Evolutionary conservation across 306 rosid species (phyloP).

Genomic region (Spatholobus suberectus): DNA sequence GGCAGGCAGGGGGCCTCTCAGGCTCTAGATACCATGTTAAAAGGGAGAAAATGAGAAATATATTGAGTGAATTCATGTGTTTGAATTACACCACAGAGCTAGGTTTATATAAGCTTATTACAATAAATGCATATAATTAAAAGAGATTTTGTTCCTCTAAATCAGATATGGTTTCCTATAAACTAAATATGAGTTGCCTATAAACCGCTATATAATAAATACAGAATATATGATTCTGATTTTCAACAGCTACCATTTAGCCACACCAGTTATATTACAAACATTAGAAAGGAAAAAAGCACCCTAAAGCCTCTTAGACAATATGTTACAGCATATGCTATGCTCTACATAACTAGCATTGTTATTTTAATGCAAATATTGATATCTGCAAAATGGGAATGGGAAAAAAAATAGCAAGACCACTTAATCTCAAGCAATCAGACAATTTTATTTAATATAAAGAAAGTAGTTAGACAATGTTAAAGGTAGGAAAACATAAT

Average conservation of each 20-base stretch:
- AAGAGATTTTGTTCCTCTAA: too few relatives aligned
- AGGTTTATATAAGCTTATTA: too few relatives aligned
- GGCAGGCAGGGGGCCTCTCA: too few relatives aligned
- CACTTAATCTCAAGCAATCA: background rate
- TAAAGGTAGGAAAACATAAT: background rate
- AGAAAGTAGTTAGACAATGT: background rate
- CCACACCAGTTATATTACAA: background rate
- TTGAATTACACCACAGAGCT: too few relatives aligned
- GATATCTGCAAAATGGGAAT: background rate
- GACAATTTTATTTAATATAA: background rate
- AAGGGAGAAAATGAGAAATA: too few relatives aligned
- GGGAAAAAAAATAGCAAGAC: background rate
- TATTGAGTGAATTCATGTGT: too few relatives aligned
- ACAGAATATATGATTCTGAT: too few relatives aligned
- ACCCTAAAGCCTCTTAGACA: background rate
- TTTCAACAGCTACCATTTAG: background rate
- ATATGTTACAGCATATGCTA: slow-evolving; percentile 3
- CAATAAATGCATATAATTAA: too few relatives aligned
- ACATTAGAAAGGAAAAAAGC: background rate
- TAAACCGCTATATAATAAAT: too few relatives aligned
- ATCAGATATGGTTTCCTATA: too few relatives aligned
- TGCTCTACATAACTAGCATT: background rate
- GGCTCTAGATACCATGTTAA: too few relatives aligned
- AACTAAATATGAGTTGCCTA: too few relatives aligned
- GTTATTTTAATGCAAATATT: background rate